Evolutionary conservation across 805 yeast species (phyloP), one percentile per base, ranked within the genome.

Genomic region (Monosporozyma siamensis): DNA sequence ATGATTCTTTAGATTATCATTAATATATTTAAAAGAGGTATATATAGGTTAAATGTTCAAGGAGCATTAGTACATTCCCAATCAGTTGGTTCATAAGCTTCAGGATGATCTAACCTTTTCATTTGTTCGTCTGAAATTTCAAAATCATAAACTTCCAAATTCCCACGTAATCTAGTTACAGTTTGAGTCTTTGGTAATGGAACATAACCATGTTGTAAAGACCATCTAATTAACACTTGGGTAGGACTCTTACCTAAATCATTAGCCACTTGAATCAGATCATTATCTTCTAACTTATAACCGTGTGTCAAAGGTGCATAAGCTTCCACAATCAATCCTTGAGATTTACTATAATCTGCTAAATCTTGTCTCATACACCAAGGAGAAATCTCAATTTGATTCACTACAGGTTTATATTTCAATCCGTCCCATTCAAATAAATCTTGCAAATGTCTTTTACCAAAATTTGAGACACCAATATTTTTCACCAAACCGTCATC

Each of bases 331-430:
- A 68, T 63, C 32, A 88, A 73, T 36, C 69, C 77, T 44, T 79
- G 62, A 12, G 68, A 55, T 25, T 69, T 66, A 56, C 83, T 78
- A 61, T 66, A 82, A 42, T 77, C 72, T 18, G 82, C 76, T 44
- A 86, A 67, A 40, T 79, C 78, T 42, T 69, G 64, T 52, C 82
- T 69, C 65, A 81, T 84, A 53, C 81, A 68, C 89, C 92, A 84
- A 17, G 92, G 95, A 46, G 86, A 84, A 40, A 85, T 71, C 61
- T 85, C 95, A 54, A 86, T 75, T 59, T 87, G 95, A 59, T 86
- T 81, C 34, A 83, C 80, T 0, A 80, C 85, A 0, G 95, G 89
- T 47, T 70, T 69, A 47, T 72, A 55, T 46, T 61, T 71, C 47
- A 75, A 55, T 1, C 68, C 75, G 3, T 71, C 70, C 81, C 84